Conservation (phyloP, 441 rosid genomes). For the Dalechampia spathulata region DNA sequence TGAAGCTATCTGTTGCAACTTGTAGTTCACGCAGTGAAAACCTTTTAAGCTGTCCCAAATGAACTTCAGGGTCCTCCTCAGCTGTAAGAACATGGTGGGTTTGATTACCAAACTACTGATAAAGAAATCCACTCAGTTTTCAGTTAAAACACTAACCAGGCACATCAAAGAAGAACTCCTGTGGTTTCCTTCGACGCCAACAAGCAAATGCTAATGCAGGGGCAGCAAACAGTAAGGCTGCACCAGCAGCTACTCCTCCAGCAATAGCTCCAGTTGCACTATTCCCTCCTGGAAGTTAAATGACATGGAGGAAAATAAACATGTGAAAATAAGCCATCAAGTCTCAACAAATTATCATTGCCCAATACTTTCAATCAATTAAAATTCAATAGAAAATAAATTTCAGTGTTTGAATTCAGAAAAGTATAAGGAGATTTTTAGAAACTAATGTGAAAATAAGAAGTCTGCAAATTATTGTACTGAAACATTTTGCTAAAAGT, state of each 20-base stretch:
- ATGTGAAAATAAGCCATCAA: not conserved
- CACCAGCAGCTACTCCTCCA: constrained; percentile 94
- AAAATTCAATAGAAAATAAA: not conserved
- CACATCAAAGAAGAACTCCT: constrained; percentile 76
- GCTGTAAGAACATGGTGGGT: constrained; percentile 35
- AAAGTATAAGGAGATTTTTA: not conserved
- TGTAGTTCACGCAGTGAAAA: constrained; percentile 84
- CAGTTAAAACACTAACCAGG: constrained; percentile 51
- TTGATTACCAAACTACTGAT: not conserved
- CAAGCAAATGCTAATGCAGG: constrained; percentile 88
- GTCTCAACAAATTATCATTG: not conserved
- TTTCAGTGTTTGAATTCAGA: constrained; percentile 6
- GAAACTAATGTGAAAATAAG: not conserved
- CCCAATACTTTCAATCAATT: constrained; percentile 1
- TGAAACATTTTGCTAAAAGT: too few relatives aligned
- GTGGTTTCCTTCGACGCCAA: constrained; percentile 83
- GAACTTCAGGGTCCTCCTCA: constrained; percentile 93
- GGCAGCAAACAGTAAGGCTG: constrained; percentile 79
- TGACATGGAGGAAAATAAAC: constrained; percentile 1
- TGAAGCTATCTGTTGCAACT: constrained; percentile 83
- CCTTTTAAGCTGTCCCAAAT: constrained; percentile 85
- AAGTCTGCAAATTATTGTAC: too few relatives aligned
- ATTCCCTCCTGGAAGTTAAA: constrained; percentile 45
- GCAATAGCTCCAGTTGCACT: constrained; percentile 80
- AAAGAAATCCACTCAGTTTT: not conserved